Evolutionary conservation across 148 eudicot genomes (phyloP).

Genomic region (Vaccinium corymbosum): DNA sequence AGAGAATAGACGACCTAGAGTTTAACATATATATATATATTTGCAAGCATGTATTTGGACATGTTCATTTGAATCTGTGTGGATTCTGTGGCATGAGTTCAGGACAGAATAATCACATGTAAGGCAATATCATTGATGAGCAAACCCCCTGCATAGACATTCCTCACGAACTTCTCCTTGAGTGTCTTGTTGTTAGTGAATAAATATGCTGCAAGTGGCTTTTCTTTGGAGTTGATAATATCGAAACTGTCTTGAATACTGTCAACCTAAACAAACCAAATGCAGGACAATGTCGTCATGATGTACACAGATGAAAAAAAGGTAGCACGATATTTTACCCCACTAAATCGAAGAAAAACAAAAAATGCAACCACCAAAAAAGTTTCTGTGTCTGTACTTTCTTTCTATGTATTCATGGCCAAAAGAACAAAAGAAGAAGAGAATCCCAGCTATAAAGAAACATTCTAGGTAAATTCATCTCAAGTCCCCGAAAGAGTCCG

Average conservation of each 20-base stretch:
- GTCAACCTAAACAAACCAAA: conserved; percentile 36
- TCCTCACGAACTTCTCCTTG: conserved; percentile 41
- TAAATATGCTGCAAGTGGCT: conserved; percentile 67
- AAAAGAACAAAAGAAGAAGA: too few relatives aligned
- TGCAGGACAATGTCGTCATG: not conserved
- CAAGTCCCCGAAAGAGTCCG: not conserved
- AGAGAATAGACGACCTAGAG: too few relatives aligned
- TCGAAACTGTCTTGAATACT: conserved; percentile 44
- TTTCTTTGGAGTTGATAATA: conserved; percentile 42
- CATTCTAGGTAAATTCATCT: not conserved
- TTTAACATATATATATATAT: not conserved
- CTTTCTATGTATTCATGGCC: not conserved
- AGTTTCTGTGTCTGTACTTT: not conserved
- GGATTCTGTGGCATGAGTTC: not conserved
- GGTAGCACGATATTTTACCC: not conserved
- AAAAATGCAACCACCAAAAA: not conserved
- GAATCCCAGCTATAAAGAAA: not conserved
- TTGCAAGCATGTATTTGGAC: not conserved
- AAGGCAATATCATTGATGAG: conserved; percentile 49
- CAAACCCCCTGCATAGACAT: conserved; percentile 53
- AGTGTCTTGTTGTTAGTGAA: conserved; percentile 57
- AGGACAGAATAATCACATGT: conserved; percentile 37
- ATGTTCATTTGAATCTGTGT: not conserved
- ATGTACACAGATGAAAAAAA: not conserved
- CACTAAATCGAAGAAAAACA: not conserved